Conservation (phyloP, 352 stramenopile species). For the Phytophthora agathidicida region DNA sequence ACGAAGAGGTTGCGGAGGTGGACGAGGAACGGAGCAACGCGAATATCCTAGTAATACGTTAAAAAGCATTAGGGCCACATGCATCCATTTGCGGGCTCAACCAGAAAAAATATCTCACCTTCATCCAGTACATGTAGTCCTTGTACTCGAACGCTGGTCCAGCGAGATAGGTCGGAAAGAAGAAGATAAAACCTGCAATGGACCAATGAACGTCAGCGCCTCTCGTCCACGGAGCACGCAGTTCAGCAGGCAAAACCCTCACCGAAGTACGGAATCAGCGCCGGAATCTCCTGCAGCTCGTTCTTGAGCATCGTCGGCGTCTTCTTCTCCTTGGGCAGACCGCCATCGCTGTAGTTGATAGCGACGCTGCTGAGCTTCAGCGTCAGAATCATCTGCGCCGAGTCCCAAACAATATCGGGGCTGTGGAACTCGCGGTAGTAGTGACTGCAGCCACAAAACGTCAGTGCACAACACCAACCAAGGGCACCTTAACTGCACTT, state of each 20-base stretch:
- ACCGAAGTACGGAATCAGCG: conserved; percentile 80
- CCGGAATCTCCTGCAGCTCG: conserved; percentile 63
- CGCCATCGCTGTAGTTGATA: conserved; percentile 85
- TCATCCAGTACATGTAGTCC: conserved; percentile 85
- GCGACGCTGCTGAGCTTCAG: conserved; percentile 83
- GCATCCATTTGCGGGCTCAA: not conserved
- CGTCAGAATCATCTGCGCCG: conserved; percentile 88
- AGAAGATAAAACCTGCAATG: conserved; percentile 79
- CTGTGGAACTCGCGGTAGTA: conserved; percentile 87
- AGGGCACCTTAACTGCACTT: not conserved
- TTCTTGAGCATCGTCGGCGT: conserved; percentile 78
- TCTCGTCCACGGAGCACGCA: not conserved
- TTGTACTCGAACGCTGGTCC: conserved; percentile 87
- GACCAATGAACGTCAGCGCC: too few relatives aligned
- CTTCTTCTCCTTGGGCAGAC: conserved; percentile 75
- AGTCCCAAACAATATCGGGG: conserved; percentile 84
- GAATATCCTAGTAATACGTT: conserved; percentile 49
- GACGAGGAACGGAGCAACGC: conserved; percentile 61
- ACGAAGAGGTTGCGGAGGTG: conserved; percentile 81
- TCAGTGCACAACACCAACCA: conserved; percentile 1
- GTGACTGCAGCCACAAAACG: conserved; percentile 48
- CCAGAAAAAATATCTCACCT: conserved; percentile 33
- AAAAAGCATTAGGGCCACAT: not conserved
- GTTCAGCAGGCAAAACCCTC: conserved; percentile 1
- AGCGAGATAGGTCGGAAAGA: conserved; percentile 88